phyloP scores from a whole-genome alignment of 2,329 filamentous ascomycete species.

The Teratosphaeria viscida region DNA sequence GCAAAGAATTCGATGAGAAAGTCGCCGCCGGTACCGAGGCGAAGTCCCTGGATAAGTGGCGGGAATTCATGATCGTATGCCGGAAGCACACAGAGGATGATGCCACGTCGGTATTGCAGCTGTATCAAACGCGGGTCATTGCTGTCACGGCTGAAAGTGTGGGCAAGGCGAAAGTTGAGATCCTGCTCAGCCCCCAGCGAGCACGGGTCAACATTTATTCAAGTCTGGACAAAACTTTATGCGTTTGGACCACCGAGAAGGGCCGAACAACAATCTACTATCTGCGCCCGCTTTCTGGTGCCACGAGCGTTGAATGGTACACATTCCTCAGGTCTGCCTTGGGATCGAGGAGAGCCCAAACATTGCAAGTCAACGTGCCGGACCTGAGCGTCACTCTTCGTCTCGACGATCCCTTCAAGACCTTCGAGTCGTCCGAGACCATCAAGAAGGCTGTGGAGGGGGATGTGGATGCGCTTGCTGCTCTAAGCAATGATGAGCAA shows the following conservation, averaged over 20 bases:
- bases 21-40: slow-evolving; percentile 50
- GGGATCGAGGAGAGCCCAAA: slow-evolving; percentile 46
- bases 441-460: slow-evolving; percentile 34
- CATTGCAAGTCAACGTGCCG: slow-evolving; percentile 51
- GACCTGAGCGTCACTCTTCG: slow-evolving; percentile 50
- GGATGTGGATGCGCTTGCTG: slow-evolving; percentile 35
- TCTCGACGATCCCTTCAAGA: slow-evolving; percentile 49
- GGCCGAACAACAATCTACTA: slow-evolving; percentile 50
- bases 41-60: slow-evolving; percentile 52
- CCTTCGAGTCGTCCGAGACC: slow-evolving; percentile 36
- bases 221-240: slow-evolving; percentile 56
- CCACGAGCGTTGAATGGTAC: slow-evolving; percentile 58
- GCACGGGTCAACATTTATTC: slow-evolving; percentile 55
- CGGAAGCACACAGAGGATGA: slow-evolving; percentile 46
- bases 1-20: slow-evolving; percentile 54
- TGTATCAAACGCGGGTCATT: slow-evolving; percentile 40
- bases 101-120: slow-evolving; percentile 28
- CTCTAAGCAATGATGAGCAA: slow-evolving; percentile 41
- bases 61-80: slow-evolving; percentile 53
- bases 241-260: slow-evolving; percentile 48
- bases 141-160: slow-evolving; percentile 43
- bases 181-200: slow-evolving; percentile 44
- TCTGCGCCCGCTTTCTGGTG: slow-evolving; percentile 49
- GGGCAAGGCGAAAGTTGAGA: slow-evolving; percentile 43
- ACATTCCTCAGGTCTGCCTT: slow-evolving; percentile 52